Base-by-base conservation (phyloP, 495 filamentous ascomycete genomes). In the Aspergillus sparsus region DNA sequence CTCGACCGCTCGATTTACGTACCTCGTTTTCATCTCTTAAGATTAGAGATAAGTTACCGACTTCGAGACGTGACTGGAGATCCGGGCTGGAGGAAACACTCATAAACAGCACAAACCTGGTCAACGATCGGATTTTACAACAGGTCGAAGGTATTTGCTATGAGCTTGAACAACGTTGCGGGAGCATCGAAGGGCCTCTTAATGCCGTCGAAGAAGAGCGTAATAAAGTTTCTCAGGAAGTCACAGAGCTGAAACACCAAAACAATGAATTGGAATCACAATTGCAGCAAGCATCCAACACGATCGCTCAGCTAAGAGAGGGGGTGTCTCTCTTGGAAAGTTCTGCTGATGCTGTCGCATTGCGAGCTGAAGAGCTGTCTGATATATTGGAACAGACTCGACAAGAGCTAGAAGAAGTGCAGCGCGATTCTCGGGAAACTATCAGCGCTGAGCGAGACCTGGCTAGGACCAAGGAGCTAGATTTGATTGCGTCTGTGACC, bases 81-180 rank as follows among this genome's bases (percentile, higher is more conserved):
- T 61, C 67, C 11, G 69, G 66, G 1, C 55, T 86, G 6, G 63
- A 68, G 2, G 66, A 74, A 12, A 62, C 71, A 2, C 65, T 80
- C 18, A 67, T 70, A 36, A 67, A 67, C 42, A 72, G 70, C 63
- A 68, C 77, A 8, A 63, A 65, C 2, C 57, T 65, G 27, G 71
- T 74, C 21, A 72, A 79, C 11, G 68, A 80, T 12, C 63, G 58
- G 27, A 67, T 84, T 31, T 68, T 85, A 21, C 72, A 73, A 21
- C 78, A 74, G 37, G 71, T 86, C 7, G 77, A 78, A 44, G 72
- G 78, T 13, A 71, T 80, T 15, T 86, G 83, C 61, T 72, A 74
- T 15, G 82, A 86, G 47, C 72, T 86, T 6, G 84, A 87, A 57
- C 69, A 71, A 49, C 76, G 84, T 15, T 86, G 83, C 55, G 69